Base-by-base conservation (phyloP, 2,329 filamentous ascomycete species). In the Aulographum hederae region DNA sequence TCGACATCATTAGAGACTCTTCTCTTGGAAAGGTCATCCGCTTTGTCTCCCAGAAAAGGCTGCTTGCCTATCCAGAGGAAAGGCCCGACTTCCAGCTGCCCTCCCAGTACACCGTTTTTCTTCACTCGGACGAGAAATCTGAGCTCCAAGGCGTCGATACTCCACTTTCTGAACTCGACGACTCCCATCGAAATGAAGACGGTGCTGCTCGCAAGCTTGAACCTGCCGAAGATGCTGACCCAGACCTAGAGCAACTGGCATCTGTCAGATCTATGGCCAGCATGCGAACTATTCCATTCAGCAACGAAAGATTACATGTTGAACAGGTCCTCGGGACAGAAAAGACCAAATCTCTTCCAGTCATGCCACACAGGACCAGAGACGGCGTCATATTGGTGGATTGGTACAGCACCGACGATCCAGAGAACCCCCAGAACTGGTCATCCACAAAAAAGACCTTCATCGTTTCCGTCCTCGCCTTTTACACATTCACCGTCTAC, bases 21-120 rank as follows among this genome's bases (percentile, higher is more conserved):
- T 59, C 69, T 18, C 41, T 72, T 38, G 70, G 70, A 40, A 67
- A 73, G 40, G 39, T 72, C 30, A 57, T 74, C 39, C 60, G 70
- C 41, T 65, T 56, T 41, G 31, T 62, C 33, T 67, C 68, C 3
- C 47, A 50, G 19, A 69, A 69, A 43, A 57, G 50, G 26, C 44
- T 65, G 27, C 53, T 75, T 10, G 57, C 61, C 35, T 74, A 73
- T 37, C 68, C 69, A 12, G 70, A 74, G 51, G 71, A 76, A 38
- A 53, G 53, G 36, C n/a, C n/a, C n/a, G n/a, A n/a, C n/a, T n/a
- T n/a, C n/a, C n/a, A n/a, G n/a, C n/a, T n/a, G n/a, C n/a, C n/a
- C n/a, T n/a, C n/a, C n/a, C n/a, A n/a, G n/a, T n/a, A n/a, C n/a
- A n/a, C n/a, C n/a, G n/a, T n/a, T n/a, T n/a, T n/a, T n/a, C n/a